Conservation (phyloP, 345 rosid genomes). For the Dimocarpus longan region DNA sequence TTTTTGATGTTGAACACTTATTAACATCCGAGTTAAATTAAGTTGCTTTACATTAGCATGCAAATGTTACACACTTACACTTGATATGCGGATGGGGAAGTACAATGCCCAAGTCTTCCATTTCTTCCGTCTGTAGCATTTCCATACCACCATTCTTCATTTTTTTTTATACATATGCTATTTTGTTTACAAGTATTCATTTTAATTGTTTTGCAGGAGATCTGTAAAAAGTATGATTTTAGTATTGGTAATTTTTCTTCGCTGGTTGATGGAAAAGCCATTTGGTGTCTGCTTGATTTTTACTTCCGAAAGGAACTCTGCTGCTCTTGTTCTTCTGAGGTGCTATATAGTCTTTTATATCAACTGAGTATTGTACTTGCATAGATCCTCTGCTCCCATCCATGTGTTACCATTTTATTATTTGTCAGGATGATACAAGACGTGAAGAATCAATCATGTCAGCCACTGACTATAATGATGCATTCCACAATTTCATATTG, state of each 20-base stretch:
- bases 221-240: slow-evolving; percentile 60
- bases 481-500: slow-evolving; percentile 78
- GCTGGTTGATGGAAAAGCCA: slow-evolving; percentile 81
- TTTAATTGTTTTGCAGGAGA: slow-evolving; percentile 51
- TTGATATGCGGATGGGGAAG: too few relatives aligned
- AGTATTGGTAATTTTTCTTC: slow-evolving; percentile 54
- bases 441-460: slow-evolving; percentile 73
- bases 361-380: slow-evolving; percentile 6
- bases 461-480: slow-evolving; percentile 64
- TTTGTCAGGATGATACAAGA: slow-evolving; percentile 51
- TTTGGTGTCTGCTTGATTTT: slow-evolving; percentile 95
- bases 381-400: slow-evolving; percentile 10
- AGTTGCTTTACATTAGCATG: neutral
- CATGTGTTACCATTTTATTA: slow-evolving; percentile 17
- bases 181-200: neutral
- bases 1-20: neutral
- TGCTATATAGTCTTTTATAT: slow-evolving; percentile 27
- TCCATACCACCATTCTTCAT: neutral
- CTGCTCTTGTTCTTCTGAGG: slow-evolving; percentile 61
- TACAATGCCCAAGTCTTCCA: neutral
- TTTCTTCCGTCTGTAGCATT: neutral
- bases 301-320: slow-evolving; percentile 80
- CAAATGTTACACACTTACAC: neutral
- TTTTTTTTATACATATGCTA: neutral
- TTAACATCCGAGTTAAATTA: neutral